Percentiles rank a stretch among this genome's conserved stretches.
Conservation (phyloP, 2,329 filamentous ascomycete genomes). For the Sporothrix pseudoabietina region DNA sequence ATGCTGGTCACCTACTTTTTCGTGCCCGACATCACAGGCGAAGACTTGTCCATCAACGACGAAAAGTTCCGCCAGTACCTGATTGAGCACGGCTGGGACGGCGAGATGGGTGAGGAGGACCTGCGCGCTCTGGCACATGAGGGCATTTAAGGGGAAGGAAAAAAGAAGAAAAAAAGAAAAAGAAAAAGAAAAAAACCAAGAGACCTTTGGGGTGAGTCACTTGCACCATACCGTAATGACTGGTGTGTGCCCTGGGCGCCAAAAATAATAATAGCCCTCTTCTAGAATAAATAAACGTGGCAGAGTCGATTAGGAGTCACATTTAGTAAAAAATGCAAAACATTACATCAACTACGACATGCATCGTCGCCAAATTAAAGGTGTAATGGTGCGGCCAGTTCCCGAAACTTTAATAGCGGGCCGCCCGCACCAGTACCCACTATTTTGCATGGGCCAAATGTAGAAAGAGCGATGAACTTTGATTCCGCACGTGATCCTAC, state of each 20-base stretch:
- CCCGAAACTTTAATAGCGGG: not conserved
- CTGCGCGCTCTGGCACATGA: slow-evolving; percentile 26
- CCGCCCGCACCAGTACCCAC: not conserved
- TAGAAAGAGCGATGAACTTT: not conserved
- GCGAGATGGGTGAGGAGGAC: slow-evolving; percentile 34
- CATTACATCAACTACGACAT: not conserved
- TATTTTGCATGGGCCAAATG: not conserved
- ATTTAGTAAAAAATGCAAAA: not conserved
- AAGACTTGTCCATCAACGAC: slow-evolving; percentile 30
- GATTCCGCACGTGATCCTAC: not conserved
- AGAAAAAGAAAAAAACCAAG: no score
- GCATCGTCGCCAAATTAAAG: not conserved
- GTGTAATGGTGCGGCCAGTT: no score
- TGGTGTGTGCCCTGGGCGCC: not conserved
- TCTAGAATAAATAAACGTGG: no score
- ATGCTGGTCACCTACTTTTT: slow-evolving; percentile 33
- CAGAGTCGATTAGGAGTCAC: not conserved
- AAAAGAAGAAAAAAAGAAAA: not conserved
- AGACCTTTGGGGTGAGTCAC: not conserved
- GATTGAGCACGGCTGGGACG: slow-evolving; percentile 31
- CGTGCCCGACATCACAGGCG: slow-evolving; percentile 29
- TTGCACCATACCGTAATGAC: not conserved
- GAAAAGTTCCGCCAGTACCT: slow-evolving; percentile 32
- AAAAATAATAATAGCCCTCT: no score
- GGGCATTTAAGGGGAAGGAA: not conserved